A percentile compares a stretch with the other conserved stretches of the same genome.
Conservation (phyloP, 2,329 filamentous ascomycete genomes). For the Neofusicoccum umdonicola region DNA sequence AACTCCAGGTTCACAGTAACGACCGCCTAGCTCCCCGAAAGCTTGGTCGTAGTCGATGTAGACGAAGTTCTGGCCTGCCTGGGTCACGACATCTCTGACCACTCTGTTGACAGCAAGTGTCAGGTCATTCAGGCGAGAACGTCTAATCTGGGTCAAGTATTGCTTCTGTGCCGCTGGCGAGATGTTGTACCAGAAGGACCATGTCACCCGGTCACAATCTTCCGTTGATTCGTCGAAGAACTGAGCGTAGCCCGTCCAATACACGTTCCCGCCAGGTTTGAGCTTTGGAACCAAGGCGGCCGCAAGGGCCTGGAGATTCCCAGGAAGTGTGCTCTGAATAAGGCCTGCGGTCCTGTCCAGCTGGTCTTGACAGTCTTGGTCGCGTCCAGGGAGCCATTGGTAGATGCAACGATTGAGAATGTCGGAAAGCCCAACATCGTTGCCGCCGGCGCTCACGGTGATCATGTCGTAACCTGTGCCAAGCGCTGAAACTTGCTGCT, state of each 20-base stretch:
- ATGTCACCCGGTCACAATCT: not conserved
- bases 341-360: not conserved
- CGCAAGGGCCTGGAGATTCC: not conserved
- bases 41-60: constrained; percentile 4
- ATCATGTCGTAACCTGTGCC: not conserved
- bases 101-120: not conserved
- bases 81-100: not conserved
- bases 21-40: not conserved
- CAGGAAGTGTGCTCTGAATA: not conserved
- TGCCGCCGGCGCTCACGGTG: not conserved
- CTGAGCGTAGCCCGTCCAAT: not conserved
- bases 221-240: not conserved
- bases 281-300: not conserved
- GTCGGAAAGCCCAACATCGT: constrained; percentile 2
- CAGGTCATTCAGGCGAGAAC: constrained; percentile 7
- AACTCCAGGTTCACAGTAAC: constrained; percentile 8
- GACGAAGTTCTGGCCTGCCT: constrained; percentile 4
- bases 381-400: not conserved
- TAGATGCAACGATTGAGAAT: constrained; percentile 11
- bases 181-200: not conserved
- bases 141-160: not conserved
- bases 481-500: not conserved
- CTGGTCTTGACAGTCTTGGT: not conserved
- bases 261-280: not conserved
- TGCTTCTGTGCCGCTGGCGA: not conserved